Evolutionary conservation across 2,329 filamentous ascomycete genomes (phyloP).

Genomic region (Falciphora oryzae): DNA sequence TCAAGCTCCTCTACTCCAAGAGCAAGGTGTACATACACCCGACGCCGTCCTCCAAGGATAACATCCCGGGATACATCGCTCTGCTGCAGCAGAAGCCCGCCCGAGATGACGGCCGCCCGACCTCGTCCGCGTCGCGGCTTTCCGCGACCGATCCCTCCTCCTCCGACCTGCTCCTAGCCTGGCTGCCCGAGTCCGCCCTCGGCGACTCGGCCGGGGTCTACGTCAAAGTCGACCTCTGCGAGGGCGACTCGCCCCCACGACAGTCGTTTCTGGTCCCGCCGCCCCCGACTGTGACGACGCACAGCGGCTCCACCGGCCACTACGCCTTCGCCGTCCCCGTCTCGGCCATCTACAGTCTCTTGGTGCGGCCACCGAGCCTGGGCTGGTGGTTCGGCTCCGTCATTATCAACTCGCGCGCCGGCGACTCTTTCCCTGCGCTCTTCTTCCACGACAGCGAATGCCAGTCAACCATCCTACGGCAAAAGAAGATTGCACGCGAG

Average conservation of each 20-base stretch:
- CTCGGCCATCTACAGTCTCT: slow-evolving; percentile 81
- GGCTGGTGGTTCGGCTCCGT: slow-evolving; percentile 99
- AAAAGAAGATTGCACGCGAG: slow-evolving; percentile 77
- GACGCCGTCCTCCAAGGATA: slow-evolving; percentile 87
- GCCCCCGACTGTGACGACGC: slow-evolving; percentile 76
- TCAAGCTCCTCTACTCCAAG: slow-evolving; percentile 92
- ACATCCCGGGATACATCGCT: slow-evolving; percentile 89
- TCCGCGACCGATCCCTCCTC: slow-evolving; percentile 40
- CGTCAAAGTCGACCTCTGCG: slow-evolving; percentile 88
- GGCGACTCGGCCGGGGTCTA: slow-evolving; percentile 85
- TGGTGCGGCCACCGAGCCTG: slow-evolving; percentile 84
- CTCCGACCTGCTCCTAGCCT: slow-evolving; percentile 79
- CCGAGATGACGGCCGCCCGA: slow-evolving; percentile 30
- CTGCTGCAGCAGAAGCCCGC: slow-evolving; percentile 80
- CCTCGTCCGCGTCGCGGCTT: slow-evolving; percentile 36
- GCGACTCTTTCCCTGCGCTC: slow-evolving; percentile 88
- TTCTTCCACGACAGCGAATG: slow-evolving; percentile 99
- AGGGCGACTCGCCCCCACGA: slow-evolving; percentile 71
- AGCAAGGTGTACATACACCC: slow-evolving; percentile 99
- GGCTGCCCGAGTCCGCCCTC: slow-evolving; percentile 85
- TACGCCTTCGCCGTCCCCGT: slow-evolving; percentile 92
- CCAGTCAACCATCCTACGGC: slow-evolving; percentile 88
- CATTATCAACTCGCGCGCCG: slow-evolving; percentile 84
- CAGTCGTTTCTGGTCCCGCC: slow-evolving; percentile 89
- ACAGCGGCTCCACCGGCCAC: slow-evolving; percentile 64